phyloP scores from a whole-genome alignment of 352 stramenopile genomes.

The Elongisporangium undulatum region DNA sequence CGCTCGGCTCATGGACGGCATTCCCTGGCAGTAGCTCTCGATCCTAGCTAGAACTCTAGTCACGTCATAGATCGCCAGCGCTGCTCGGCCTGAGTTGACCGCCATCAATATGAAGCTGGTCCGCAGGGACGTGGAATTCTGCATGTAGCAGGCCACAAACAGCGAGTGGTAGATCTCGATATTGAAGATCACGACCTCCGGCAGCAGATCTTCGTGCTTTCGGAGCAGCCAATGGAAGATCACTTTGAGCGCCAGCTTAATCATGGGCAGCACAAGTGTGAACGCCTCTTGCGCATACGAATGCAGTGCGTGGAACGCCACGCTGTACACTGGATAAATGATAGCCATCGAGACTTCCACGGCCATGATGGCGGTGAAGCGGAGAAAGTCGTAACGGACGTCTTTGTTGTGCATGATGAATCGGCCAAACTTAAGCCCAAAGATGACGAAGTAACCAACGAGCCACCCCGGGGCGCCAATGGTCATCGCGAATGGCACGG shows the following conservation, averaged over 20 bases:
- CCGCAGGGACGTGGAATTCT: constrained; percentile 17
- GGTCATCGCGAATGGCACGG: constrained; percentile 1
- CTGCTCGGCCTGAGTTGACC: constrained; percentile 28
- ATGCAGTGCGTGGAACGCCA: too few species aligned
- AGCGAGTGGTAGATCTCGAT: constrained; percentile 49
- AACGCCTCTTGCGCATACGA: too few species aligned
- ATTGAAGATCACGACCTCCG: constrained; percentile 45
- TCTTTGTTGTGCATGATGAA: constrained; percentile 1
- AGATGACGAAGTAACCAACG: not conserved
- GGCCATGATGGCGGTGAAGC: constrained; percentile 11
- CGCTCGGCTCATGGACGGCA: constrained; percentile 11
- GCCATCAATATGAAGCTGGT: constrained; percentile 21
- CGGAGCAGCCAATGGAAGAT: not conserved
- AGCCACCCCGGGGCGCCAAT: not conserved
- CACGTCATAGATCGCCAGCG: constrained; percentile 20
- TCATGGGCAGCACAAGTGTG: too few species aligned
- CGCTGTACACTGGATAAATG: constrained; percentile 18
- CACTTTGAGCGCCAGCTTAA: too few species aligned
- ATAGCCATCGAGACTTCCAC: constrained; percentile 16
- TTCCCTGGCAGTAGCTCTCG: constrained; percentile 11
- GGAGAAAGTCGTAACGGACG: not conserved
- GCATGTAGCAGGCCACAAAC: constrained; percentile 35
- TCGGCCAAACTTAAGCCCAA: constrained; percentile 5
- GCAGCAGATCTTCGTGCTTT: constrained; percentile 22
- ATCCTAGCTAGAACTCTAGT: constrained; percentile 3